These are phyloP conservation scores for Omphalea diandra DNA, from an alignment of 441 rosid genomes.

Conservation along the genomic window DNA sequence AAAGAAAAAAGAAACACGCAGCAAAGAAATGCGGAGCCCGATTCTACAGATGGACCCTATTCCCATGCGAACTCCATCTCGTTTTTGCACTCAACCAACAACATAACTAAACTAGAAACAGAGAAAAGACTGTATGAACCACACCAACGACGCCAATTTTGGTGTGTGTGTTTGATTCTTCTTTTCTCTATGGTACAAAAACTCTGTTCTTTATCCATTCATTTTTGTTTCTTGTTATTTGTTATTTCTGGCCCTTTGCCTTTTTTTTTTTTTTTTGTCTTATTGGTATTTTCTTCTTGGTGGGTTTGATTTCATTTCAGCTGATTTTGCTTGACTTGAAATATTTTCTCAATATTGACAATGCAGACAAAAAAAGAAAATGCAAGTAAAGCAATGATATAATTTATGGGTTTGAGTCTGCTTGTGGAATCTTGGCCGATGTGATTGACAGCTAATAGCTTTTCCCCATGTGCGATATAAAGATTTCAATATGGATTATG, in stretches of 20 bases:
- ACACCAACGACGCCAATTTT: conserved; percentile 15
- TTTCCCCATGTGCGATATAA: conserved; percentile 3
- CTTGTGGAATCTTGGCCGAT: neutral
- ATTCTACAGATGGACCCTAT: conserved; percentile 42
- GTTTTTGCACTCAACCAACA: conserved; percentile 17
- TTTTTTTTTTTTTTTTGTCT: neutral
- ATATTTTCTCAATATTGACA: conserved; percentile 1
- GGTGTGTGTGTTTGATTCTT: too few species aligned
- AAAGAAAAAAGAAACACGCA: neutral
- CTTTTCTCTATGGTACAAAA: conserved; percentile 32
- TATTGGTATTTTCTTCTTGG: conserved; percentile 2
- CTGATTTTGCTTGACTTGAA: too few species aligned
- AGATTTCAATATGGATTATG: too few species aligned
- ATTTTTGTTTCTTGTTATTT: neutral
- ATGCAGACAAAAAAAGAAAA: conserved; percentile 7
- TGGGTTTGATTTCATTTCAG: neutral
- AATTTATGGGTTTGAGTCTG: neutral
- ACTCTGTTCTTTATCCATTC: too few species aligned
- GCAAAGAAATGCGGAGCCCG: conserved; percentile 28
- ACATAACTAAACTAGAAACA: conserved; percentile 17
- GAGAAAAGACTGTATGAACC: neutral
- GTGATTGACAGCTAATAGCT: neutral
- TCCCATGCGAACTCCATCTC: conserved; percentile 30
- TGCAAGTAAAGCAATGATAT: neutral
- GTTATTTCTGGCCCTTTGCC: neutral